These are phyloP conservation scores for Talaromyces wortmannii DNA, from an alignment of 495 filamentous ascomycete genomes.

Conservation along the genomic window DNA sequence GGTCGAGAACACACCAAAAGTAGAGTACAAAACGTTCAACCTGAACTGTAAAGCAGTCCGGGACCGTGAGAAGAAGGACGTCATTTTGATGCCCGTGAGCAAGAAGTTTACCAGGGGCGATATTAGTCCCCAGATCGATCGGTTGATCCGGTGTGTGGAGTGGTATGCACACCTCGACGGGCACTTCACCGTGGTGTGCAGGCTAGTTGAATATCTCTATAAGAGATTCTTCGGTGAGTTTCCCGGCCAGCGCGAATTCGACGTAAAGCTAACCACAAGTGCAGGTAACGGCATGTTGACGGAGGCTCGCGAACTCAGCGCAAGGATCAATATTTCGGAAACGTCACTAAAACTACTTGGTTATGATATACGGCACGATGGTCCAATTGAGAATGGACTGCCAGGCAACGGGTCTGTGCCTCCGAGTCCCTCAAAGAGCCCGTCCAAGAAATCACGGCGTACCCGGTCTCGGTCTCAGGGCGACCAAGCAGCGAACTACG, in stretches of 20 bases:
- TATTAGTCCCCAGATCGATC: constrained; percentile 53
- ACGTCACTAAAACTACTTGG: constrained; percentile 36
- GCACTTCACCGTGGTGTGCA: constrained; percentile 65
- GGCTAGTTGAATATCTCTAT: constrained; percentile 60
- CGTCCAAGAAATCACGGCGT: constrained; percentile 2
- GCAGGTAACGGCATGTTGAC: constrained; percentile 2
- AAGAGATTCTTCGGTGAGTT: constrained; percentile 42
- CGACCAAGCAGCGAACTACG: neutral
- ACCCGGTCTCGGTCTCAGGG: neutral
- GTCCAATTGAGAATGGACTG: constrained; percentile 11
- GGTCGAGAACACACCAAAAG: constrained; percentile 16
- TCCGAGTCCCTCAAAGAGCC: constrained; percentile 24
- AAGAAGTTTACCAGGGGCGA: constrained; percentile 61
- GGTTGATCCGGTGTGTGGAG: constrained; percentile 71
- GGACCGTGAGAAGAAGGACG: constrained; percentile 22
- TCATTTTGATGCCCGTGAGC: constrained; percentile 34
- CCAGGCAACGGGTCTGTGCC: constrained; percentile 17
- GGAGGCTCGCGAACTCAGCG: constrained; percentile 58
- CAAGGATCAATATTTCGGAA: constrained; percentile 31
- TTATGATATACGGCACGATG: constrained; percentile 29
- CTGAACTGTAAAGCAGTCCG: constrained; percentile 24
- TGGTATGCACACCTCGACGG: constrained; percentile 74
- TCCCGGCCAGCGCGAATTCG: neutral
- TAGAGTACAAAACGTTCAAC: constrained; percentile 23
- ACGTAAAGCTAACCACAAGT: neutral